Evolutionary conservation across 148 eudicot species (phyloP), one percentile per base, ranked within the genome.

Genomic region (Vaccinium vitisidaea): DNA sequence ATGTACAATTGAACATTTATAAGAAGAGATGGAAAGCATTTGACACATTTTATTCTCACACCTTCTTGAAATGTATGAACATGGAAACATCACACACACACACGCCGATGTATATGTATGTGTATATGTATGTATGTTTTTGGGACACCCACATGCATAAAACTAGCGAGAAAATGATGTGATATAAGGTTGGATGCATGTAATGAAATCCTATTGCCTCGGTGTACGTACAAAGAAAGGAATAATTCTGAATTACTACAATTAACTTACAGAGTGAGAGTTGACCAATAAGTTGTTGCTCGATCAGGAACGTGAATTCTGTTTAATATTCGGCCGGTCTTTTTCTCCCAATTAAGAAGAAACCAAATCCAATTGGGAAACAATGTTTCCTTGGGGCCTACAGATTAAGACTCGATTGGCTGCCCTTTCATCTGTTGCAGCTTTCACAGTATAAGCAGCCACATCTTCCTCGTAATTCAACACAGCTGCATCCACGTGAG

Each of bases 311-410:
- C 18, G 32, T 83, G 75, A 63, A 27, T 16, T 27, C 52, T 73
- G 18, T 83, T 75, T 21, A 84, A 12, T 1, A 39, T 70, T 1
- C 81, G 86, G 4, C 88, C 86, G 1, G 84, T 83, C 83, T 83
- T 87, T 21, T 73, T 79, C 81, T 87, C 83, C 88, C 88, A 87
- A n/a, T n/a, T n/a, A n/a, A 65, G 67, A 11, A 52, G 81, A 80
- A 61, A 87, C 53, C 82, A 87, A 65, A 9, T 87, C 84, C 30
- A 87, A 6, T 43, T 87, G 88, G 3, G 86, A 83, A 6, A 81
- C 77, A 19, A 87, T 39, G 48, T 84, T 84, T 25, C 19, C 27
- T 5, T 53, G 79, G 2, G 86, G 86, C 83, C 88, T 58, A 32
- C 18, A 84, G 36, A 87, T 53, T 23, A 84, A 65, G 27, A 87